Evolutionary conservation across 2,329 filamentous ascomycete species (phyloP).

Genomic region (Cercospora brassicicola): DNA sequence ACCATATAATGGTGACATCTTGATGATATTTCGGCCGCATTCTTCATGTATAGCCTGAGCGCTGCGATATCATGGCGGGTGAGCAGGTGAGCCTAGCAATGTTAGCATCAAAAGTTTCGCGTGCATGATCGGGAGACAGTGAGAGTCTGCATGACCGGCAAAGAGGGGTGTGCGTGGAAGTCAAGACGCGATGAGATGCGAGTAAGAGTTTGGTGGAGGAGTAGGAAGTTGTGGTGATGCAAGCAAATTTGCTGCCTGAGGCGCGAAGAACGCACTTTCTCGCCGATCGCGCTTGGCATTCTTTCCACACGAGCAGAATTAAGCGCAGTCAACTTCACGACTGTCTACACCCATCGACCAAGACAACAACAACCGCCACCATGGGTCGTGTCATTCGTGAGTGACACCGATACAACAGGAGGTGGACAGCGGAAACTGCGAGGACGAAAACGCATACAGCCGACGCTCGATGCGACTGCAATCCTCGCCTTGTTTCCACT

Average conservation of each 20-base stretch:
- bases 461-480: constrained; percentile 6
- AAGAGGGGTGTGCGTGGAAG: not conserved
- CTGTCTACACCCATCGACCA: constrained; percentile 19
- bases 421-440: constrained; percentile 3
- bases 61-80: not conserved
- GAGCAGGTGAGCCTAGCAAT: not conserved
- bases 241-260: not conserved
- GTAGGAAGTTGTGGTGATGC: constrained; percentile 5
- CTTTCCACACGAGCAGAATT: constrained; percentile 10
- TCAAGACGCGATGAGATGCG: not conserved
- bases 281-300: constrained; percentile 1
- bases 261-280: not conserved
- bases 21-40: not conserved
- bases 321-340: constrained; percentile 5
- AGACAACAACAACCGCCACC: constrained; percentile 12
- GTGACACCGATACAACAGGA: constrained; percentile 9
- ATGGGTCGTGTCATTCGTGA: constrained; percentile 24
- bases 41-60: not conserved
- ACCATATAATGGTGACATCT: not conserved
- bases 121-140: not conserved
- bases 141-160: not conserved
- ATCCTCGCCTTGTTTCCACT: not conserved
- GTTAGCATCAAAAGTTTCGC: constrained; percentile 11
- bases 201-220: constrained; percentile 3
- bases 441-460: constrained; percentile 6